phyloP scores from a whole-genome alignment of 1,284 basidiomycete species.

The Rhodotorula sp. region DNA sequence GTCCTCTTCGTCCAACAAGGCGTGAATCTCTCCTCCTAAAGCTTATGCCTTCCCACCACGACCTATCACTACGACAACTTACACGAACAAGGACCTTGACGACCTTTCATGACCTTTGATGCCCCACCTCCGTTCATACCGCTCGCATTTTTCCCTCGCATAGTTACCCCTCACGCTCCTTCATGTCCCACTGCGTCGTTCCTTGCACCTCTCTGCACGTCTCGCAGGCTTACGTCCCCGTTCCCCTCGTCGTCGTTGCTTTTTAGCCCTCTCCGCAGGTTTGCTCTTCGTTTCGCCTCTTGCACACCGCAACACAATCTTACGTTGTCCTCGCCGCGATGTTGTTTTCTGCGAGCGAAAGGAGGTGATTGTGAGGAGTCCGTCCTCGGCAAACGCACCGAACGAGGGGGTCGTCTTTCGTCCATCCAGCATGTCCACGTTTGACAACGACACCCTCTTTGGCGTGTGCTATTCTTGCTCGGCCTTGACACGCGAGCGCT shows the following conservation, averaged over 20 bases:
- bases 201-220: not conserved
- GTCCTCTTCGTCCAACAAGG: not conserved
- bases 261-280: not conserved
- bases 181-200: not conserved
- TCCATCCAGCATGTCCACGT: not conserved
- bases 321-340: not conserved
- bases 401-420: not conserved
- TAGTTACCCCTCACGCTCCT: not conserved
- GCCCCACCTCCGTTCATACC: not conserved
- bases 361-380: too few relatives aligned
- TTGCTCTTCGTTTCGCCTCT: not conserved
- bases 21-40: not conserved
- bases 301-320: not conserved
- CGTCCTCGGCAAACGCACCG: not conserved
- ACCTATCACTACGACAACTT: not conserved
- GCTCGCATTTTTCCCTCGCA: not conserved
- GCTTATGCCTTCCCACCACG: not conserved
- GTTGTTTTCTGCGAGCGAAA: too few relatives aligned
- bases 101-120: slow-evolving; percentile 4
- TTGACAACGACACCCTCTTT: slow-evolving; percentile 11
- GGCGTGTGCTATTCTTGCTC: not conserved
- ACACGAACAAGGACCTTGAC: too few relatives aligned
- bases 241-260: too few relatives aligned
- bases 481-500: not conserved
- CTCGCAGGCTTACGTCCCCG: not conserved